A percentile compares a stretch with the other conserved stretches of the same genome.
phyloP scores from a whole-genome alignment of 345 rosid genomes.

The Aethionema arabicum region DNA sequence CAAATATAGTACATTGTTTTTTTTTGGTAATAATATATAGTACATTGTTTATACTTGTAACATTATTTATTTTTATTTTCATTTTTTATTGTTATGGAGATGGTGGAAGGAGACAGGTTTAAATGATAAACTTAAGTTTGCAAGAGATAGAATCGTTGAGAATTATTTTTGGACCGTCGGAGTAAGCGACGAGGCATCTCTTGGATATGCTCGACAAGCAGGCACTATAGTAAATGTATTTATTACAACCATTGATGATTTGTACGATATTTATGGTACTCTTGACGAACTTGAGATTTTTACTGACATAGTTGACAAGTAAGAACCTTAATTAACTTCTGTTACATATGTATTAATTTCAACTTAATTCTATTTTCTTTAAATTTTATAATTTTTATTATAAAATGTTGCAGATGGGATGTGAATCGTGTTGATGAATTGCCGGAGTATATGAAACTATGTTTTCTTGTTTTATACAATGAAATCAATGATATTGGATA shows the following conservation, averaged over 20 bases:
- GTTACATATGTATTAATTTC: too few relatives aligned
- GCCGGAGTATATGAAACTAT: conserved; percentile 40
- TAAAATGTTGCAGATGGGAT: conserved; percentile 35
- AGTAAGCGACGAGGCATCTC: conserved; percentile 38
- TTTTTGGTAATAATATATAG: too few relatives aligned
- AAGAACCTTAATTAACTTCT: too few relatives aligned
- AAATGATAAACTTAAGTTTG: conserved; percentile 31
- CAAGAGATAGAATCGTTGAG: conserved; percentile 44
- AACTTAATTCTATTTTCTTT: too few relatives aligned
- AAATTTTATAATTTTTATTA: too few relatives aligned
- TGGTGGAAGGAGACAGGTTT: conserved; percentile 46
- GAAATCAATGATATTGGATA: conserved; percentile 33
- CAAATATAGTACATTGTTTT: too few relatives aligned
- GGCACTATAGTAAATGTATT: conserved; percentile 34
- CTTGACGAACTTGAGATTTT: conserved; percentile 45
- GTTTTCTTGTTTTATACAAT: conserved; percentile 36
- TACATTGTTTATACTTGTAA: too few relatives aligned
- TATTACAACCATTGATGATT: conserved; percentile 41
- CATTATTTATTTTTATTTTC: background rate
- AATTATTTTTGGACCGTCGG: conserved; percentile 42
- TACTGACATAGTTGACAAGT: conserved; percentile 41
- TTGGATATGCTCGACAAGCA: conserved; percentile 17
- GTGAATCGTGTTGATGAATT: conserved; percentile 22
- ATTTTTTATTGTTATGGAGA: conserved; percentile 26
- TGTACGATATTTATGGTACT: conserved; percentile 45